A percentile compares a stretch with the other conserved stretches of the same genome.
Evolutionary conservation across 1,284 basidiomycete species (phyloP).

Genomic region (Dichomitus squalens): DNA sequence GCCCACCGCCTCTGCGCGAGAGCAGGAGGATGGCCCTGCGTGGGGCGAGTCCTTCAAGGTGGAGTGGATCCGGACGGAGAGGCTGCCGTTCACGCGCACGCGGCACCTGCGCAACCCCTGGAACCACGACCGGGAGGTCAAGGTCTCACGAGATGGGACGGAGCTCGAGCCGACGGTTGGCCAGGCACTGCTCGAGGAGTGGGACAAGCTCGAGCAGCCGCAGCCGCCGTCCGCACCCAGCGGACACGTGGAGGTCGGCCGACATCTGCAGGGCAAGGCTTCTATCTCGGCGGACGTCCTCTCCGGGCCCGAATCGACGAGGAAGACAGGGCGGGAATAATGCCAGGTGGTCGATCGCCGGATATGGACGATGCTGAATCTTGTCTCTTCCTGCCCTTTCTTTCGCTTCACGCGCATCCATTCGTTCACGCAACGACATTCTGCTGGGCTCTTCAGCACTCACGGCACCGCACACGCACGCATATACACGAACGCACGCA

Average conservation of each 20-base stretch:
- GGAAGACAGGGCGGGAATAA: constrained; percentile 11
- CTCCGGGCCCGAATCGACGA: not conserved
- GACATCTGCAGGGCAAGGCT: constrained; percentile 20
- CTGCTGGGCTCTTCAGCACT: constrained; percentile 1
- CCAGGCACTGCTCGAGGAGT: constrained; percentile 73
- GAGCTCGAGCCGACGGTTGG: constrained; percentile 88
- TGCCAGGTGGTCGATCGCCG: not conserved
- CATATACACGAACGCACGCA: constrained; percentile 29
- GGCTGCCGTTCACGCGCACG: constrained; percentile 79
- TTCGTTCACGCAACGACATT: constrained; percentile 23
- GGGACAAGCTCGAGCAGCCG: constrained; percentile 47
- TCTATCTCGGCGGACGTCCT: constrained; percentile 15
- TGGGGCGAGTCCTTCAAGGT: constrained; percentile 84
- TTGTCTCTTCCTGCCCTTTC: not conserved
- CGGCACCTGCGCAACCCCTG: constrained; percentile 88
- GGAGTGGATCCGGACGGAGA: constrained; percentile 80
- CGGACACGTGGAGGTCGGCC: constrained; percentile 15
- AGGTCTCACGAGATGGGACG: constrained; percentile 91
- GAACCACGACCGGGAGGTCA: constrained; percentile 91
- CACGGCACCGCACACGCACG: constrained; percentile 28
- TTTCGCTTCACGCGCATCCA: not conserved
- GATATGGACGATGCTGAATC: not conserved
- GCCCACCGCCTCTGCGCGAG: too few relatives aligned
- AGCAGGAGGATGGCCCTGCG: constrained; percentile 35
- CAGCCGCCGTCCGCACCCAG: constrained; percentile 10